phyloP scores from a whole-genome alignment of 371 early-diverging fungal species.

The Capillidium heterosporum region DNA sequence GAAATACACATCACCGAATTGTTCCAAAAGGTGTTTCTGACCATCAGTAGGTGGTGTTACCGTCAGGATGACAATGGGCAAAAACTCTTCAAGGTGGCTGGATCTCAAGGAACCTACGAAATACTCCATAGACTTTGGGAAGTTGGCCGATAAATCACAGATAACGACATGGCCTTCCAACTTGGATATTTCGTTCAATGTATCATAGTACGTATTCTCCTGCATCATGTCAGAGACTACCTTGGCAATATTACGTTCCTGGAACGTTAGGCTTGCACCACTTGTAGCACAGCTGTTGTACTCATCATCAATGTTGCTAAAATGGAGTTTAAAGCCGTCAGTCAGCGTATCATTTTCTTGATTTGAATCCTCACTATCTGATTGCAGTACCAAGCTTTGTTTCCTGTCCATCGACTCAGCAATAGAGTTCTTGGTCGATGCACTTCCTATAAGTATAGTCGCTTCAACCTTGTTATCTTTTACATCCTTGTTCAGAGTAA shows the following conservation, averaged over 20 bases:
- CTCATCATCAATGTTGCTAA: neutral
- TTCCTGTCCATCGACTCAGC: neutral
- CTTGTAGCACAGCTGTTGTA: neutral
- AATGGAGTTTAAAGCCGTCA: neutral
- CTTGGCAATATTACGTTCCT: slow-evolving; percentile 1
- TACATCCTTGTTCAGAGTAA: neutral
- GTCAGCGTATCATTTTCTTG: neutral
- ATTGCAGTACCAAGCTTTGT: neutral
- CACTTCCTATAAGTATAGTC: no score
- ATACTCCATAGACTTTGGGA: slow-evolving; percentile 3
- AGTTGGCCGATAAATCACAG: neutral
- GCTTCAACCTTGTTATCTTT: neutral
- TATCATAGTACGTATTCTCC: neutral
- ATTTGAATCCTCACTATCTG: neutral
- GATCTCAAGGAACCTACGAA: neutral
- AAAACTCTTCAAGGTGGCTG: neutral
- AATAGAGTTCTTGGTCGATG: neutral
- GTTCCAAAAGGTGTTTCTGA: slow-evolving; percentile 15
- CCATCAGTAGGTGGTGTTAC: slow-evolving; percentile 18
- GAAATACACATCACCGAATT: slow-evolving; percentile 26
- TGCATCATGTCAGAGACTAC: slow-evolving; percentile 2
- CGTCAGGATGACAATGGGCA: slow-evolving; percentile 37
- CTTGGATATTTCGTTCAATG: neutral
- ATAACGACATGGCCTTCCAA: neutral
- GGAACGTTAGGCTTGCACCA: neutral